Evolutionary conservation across 1,284 basidiomycete genomes (phyloP).

Genomic region (Boletellus dicymbophilus): DNA sequence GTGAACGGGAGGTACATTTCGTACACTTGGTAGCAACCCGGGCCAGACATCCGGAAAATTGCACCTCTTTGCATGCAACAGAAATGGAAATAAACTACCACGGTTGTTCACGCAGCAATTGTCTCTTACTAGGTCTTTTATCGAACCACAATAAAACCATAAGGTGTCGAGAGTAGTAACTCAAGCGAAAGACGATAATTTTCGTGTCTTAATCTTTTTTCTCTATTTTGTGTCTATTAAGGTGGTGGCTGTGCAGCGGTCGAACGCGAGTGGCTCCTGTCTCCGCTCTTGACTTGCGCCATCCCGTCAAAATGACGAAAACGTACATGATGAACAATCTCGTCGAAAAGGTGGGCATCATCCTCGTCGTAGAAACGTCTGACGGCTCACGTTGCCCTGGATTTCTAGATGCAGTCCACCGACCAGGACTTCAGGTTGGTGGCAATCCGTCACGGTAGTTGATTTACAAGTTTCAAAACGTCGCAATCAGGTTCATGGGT

Average conservation of each 20-base stretch:
- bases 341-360: conserved; percentile 64
- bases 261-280: conserved; percentile 1
- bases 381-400: conserved; percentile 14
- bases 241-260: neutral
- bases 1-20: conserved; percentile 16
- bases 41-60: neutral
- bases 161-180: too few species aligned
- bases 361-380: neutral
- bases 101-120: too few species aligned
- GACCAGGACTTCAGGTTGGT: conserved; percentile 81
- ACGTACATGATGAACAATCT: conserved; percentile 79
- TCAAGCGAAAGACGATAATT: too few species aligned
- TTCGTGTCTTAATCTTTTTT: too few species aligned
- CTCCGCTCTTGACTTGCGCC: neutral
- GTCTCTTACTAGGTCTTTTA: too few species aligned
- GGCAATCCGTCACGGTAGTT: conserved; percentile 20
- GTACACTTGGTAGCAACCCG: neutral
- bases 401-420: conserved; percentile 72
- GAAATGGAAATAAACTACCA: neutral
- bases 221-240: too few species aligned
- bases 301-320: conserved; percentile 66
- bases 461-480: conserved; percentile 16
- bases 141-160: too few species aligned
- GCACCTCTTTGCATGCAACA: neutral
- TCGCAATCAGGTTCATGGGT: conserved; percentile 80